phyloP scores from a whole-genome alignment of 2,329 filamentous ascomycete species.

The Aspergillus intermedius region DNA sequence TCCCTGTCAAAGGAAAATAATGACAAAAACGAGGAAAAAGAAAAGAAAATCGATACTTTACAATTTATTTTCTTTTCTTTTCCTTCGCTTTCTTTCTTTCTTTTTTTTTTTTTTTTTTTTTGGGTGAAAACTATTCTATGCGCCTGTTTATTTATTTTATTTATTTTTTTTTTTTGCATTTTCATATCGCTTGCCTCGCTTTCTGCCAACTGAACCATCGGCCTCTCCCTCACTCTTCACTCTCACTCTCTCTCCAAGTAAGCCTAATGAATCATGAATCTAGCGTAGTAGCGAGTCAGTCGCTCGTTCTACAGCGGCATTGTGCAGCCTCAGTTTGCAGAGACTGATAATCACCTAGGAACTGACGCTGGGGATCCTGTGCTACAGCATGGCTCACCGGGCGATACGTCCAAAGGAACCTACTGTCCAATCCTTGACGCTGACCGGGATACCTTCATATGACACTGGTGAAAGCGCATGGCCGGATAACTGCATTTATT shows the following conservation, averaged over 20 bases:
- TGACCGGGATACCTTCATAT: slow-evolving; percentile 5
- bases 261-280: neutral
- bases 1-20: slow-evolving; percentile 11
- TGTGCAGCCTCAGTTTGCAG: slow-evolving; percentile 28
- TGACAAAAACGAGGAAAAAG: slow-evolving; percentile 2
- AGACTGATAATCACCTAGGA: slow-evolving; percentile 14
- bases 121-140: neutral
- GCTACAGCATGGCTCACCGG: slow-evolving; percentile 20
- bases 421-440: slow-evolving; percentile 8
- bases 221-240: neutral
- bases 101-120: neutral
- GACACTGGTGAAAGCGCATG: slow-evolving; percentile 14
- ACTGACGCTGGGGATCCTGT: slow-evolving; percentile 22
- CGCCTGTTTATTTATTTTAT: no score
- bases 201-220: neutral
- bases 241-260: neutral
- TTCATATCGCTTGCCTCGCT: slow-evolving; percentile 1
- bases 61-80: neutral
- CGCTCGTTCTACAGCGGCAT: slow-evolving; percentile 17
- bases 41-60: neutral
- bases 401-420: slow-evolving; percentile 5
- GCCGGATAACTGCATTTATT: slow-evolving; percentile 23
- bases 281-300: slow-evolving; percentile 1
- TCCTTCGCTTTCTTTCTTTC: neutral
- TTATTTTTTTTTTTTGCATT: slow-evolving; percentile 1